Evolutionary conservation across 352 stramenopile species (phyloP), one percentile per base, ranked within the genome.

Genomic region (Bremia lactucae): DNA sequence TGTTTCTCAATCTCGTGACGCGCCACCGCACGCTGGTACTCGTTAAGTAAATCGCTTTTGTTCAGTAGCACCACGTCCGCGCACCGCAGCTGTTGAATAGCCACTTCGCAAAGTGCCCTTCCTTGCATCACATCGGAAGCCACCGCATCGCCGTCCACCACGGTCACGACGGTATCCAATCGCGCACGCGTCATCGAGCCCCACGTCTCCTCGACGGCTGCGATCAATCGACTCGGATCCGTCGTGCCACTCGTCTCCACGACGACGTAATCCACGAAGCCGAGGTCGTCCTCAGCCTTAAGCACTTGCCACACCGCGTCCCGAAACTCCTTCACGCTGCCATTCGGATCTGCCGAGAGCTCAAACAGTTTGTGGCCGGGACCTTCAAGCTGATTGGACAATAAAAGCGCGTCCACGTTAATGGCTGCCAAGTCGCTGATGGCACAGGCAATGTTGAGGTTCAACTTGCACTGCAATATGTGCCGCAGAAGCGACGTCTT

Each of bases 41-140:
- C 65, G 26, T 64, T 37, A 49, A 89, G 49, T 7, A 89, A 51
- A 38, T 89, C 77, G 23, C 84, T 62, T 48, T 89, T 89, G 53
- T 89, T 89, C n/a, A 89, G 68, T 44, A 87, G 46, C 23, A 89
- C 74, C 14, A 87, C 68, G 42, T 89, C 77, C 2, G 77, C 77
- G 26, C 72, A 83, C 8, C 58, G 44, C n/a, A 89, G 54, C 51
- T 89, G 77, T 21, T 68, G 59, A 18, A 72, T 40, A 13, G 72
- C 67, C 8, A 84, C 72, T 23, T 50, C 58, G 44, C 60, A 74
- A 2, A 62, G 60, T n/a, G 25, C 33, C 5, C 52, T 22, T 1
- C 39, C 59, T 1, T 57, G 36, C 0, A 24, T 31, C 4, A 58
- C 59, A 42, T 84, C 68, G 31, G 70, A 56, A 10, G 66, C 64